Conservation (phyloP, 306 rosid species). For the Quercus robur region DNA sequence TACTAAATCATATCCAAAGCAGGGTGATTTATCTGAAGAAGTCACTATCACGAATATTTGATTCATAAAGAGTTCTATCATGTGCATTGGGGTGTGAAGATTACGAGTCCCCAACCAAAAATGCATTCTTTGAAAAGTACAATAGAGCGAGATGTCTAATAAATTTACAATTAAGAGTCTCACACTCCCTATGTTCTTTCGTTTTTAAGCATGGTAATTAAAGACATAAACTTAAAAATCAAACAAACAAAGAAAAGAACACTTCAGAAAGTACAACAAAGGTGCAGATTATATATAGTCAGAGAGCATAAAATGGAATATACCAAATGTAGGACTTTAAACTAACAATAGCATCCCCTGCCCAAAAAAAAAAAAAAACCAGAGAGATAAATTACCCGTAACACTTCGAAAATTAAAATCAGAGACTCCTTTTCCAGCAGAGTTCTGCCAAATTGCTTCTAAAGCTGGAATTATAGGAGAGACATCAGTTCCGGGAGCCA, state of each 20-base stretch:
- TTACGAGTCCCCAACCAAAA: not conserved
- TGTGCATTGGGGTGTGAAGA: not conserved
- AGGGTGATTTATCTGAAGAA: not conserved
- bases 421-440: constrained; percentile 93
- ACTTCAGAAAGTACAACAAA: not conserved
- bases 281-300: constrained; percentile 16
- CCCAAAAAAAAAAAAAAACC: not conserved
- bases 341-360: too few species aligned
- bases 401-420: constrained; percentile 95
- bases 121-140: not conserved
- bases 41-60: too few species aligned
- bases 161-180: constrained; percentile 5
- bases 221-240: not conserved
- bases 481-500: constrained; percentile 95
- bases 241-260: not conserved
- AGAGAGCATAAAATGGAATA: not conserved
- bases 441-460: constrained; percentile 99
- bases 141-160: constrained; percentile 4
- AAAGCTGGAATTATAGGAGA: constrained; percentile 93
- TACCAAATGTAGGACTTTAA: too few species aligned
- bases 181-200: constrained; percentile 1
- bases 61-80: too few species aligned
- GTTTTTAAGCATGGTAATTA: constrained; percentile 4
- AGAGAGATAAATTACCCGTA: constrained; percentile 55
- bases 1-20: not conserved